These are phyloP conservation scores for Tetramitus jugosus DNA, from an alignment of 208 protist species.

Conservation along the genomic window DNA sequence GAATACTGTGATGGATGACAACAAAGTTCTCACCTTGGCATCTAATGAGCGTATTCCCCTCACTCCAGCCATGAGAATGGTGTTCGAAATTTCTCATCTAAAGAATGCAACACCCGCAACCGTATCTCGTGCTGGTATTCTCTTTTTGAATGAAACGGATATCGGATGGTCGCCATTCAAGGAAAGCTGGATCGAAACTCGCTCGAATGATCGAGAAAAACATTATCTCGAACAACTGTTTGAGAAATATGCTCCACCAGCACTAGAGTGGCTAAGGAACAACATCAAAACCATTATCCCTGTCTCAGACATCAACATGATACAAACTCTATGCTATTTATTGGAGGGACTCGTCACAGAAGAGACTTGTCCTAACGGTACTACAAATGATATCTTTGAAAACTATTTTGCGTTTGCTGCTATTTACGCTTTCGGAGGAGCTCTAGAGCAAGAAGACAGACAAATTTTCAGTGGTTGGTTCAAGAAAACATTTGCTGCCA, in stretches of 20 bases:
- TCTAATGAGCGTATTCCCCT: slow-evolving; percentile 96
- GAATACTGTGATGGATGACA: slow-evolving; percentile 98
- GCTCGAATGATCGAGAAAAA: slow-evolving; percentile 68
- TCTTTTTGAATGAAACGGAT: slow-evolving; percentile 94
- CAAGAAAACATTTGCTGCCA: slow-evolving; percentile 82
- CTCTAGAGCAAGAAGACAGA: slow-evolving; percentile 83
- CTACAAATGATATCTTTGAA: slow-evolving; percentile 83
- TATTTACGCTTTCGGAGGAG: slow-evolving; percentile 93
- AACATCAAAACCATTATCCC: slow-evolving; percentile 69
- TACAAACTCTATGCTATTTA: slow-evolving; percentile 91
- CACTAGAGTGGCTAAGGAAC: slow-evolving; percentile 80
- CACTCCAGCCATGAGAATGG: slow-evolving; percentile 91
- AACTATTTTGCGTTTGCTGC: slow-evolving; percentile 92
- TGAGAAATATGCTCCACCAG: slow-evolving; percentile 87
- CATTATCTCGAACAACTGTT: slow-evolving; percentile 88
- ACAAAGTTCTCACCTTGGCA: slow-evolving; percentile 96
- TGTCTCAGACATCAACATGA: slow-evolving; percentile 84
- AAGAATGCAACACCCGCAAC: slow-evolving; percentile 94
- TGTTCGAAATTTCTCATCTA: slow-evolving; percentile 95
- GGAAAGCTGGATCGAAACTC: slow-evolving; percentile 80
- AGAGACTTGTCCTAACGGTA: slow-evolving; percentile 38
- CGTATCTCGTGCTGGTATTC: slow-evolving; percentile 92
- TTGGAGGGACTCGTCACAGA: slow-evolving; percentile 79
- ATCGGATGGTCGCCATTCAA: slow-evolving; percentile 93
- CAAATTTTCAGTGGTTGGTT: slow-evolving; percentile 87